phyloP scores from a whole-genome alignment of 352 stramenopile genomes.

The Aphanomyces invadans region DNA sequence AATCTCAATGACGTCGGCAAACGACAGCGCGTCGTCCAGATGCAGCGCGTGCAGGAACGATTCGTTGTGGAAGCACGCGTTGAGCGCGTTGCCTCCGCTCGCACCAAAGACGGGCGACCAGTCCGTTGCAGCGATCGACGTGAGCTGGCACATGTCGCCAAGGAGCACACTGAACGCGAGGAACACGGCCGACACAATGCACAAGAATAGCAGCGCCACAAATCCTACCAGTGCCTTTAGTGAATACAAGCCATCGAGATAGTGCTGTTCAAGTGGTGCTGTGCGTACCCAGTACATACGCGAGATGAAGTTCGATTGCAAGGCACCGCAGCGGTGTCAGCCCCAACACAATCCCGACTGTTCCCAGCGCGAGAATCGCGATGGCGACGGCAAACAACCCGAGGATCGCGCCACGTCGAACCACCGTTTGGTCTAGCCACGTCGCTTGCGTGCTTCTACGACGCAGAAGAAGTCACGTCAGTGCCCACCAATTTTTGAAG shows the following conservation, averaged over 20 bases:
- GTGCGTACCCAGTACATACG: constrained; percentile 41
- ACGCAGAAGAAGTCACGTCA: no score
- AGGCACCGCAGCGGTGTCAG: constrained; percentile 52
- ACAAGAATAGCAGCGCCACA: constrained; percentile 49
- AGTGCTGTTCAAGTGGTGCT: background rate
- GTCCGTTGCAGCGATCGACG: constrained; percentile 39
- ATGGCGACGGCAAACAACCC: constrained; percentile 46
- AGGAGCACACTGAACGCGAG: constrained; percentile 48
- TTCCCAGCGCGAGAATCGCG: constrained; percentile 39
- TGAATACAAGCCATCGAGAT: no score
- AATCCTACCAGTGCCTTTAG: no score
- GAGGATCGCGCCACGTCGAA: constrained; percentile 39
- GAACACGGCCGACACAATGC: constrained; percentile 46
- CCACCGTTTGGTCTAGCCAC: constrained; percentile 35
- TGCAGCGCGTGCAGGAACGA: constrained; percentile 56
- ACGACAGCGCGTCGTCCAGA: constrained; percentile 41
- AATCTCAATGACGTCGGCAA: constrained; percentile 44
- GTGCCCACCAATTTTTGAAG: no score
- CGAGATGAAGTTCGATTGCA: constrained; percentile 61
- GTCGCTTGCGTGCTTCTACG: background rate
- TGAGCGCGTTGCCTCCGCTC: constrained; percentile 34
- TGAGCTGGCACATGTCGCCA: constrained; percentile 53
- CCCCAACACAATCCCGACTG: constrained; percentile 57
- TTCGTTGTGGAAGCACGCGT: constrained; percentile 56
- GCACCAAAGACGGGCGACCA: constrained; percentile 53